phyloP scores from a whole-genome alignment of 176 grass and related monocot genomes.

The Rhipidocladum racemiflorum region DNA sequence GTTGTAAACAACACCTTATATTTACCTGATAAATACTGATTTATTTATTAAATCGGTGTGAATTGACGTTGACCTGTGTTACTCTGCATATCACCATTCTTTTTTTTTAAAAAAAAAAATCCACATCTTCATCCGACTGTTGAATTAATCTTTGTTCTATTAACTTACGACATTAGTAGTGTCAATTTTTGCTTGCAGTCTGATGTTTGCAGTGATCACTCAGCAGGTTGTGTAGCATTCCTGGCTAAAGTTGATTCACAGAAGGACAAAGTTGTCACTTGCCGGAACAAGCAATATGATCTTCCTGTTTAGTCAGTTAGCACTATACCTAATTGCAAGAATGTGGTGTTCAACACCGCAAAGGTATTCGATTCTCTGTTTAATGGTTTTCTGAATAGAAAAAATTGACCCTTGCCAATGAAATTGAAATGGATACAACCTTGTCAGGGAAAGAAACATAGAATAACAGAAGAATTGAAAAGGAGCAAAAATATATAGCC shows the following conservation, averaged over 20 bases:
- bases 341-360: constrained; percentile 86
- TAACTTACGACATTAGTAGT: neutral
- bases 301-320: constrained; percentile 96
- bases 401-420: neutral
- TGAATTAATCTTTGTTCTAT: constrained; percentile 10
- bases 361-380: constrained; percentile 43
- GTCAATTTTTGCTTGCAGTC: constrained; percentile 44
- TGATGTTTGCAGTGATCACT: constrained; percentile 77
- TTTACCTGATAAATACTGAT: neutral
- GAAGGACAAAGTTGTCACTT: constrained; percentile 65
- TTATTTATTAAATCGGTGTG: constrained; percentile 4
- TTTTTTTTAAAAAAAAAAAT: neutral
- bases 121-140: neutral
- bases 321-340: constrained; percentile 94
- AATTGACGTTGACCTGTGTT: neutral
- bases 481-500: neutral
- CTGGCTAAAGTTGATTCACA: constrained; percentile 74
- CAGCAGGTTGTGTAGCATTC: constrained; percentile 77
- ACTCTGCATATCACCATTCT: neutral
- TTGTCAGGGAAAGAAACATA: constrained; percentile 18
- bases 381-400: constrained; percentile 1
- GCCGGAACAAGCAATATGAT: constrained; percentile 65
- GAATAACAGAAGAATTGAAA: neutral
- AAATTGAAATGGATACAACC: neutral
- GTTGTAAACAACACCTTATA: neutral